A percentile compares a stretch with the other conserved stretches of the same genome.
Evolutionary conservation across 768 basidiomycete species (phyloP).

Genomic region (Boletus sp.): DNA sequence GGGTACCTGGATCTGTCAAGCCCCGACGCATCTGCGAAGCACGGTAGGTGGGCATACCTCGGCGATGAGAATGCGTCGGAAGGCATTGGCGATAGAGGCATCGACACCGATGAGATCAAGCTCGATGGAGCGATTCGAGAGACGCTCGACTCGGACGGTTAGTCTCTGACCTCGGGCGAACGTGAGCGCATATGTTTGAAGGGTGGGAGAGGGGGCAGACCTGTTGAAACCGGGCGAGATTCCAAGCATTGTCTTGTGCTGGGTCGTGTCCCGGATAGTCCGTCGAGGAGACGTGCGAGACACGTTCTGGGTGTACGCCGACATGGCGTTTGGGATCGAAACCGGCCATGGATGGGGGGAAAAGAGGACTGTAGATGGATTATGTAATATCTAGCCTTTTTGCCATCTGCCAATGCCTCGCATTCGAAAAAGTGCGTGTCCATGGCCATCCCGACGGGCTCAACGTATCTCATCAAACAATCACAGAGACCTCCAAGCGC

Average conservation of each 20-base stretch:
- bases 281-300: constrained; percentile 79
- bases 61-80: constrained; percentile 87
- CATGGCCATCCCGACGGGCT: not conserved
- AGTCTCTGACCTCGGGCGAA: constrained; percentile 52
- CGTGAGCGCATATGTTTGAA: not conserved
- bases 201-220: constrained; percentile 41
- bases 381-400: constrained; percentile 15
- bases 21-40: not conserved
- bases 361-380: constrained; percentile 1
- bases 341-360: constrained; percentile 4
- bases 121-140: constrained; percentile 83
- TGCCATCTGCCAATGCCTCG: constrained; percentile 44
- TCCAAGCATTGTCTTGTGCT: constrained; percentile 83
- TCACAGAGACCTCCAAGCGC: constrained; percentile 79
- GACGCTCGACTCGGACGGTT: constrained; percentile 66
- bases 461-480: not conserved
- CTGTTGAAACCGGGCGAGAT: constrained; percentile 67
- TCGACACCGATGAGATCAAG: constrained; percentile 96
- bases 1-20: constrained; percentile 60
- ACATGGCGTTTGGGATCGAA: constrained; percentile 56
- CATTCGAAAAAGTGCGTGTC: constrained; percentile 61
- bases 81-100: constrained; percentile 93
- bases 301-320: constrained; percentile 63
- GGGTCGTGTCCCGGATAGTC: constrained; percentile 91
- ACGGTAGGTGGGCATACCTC: constrained; percentile 55